Base-by-base conservation (phyloP, 495 filamentous ascomycete species). In the Penicillium subrubescens region DNA sequence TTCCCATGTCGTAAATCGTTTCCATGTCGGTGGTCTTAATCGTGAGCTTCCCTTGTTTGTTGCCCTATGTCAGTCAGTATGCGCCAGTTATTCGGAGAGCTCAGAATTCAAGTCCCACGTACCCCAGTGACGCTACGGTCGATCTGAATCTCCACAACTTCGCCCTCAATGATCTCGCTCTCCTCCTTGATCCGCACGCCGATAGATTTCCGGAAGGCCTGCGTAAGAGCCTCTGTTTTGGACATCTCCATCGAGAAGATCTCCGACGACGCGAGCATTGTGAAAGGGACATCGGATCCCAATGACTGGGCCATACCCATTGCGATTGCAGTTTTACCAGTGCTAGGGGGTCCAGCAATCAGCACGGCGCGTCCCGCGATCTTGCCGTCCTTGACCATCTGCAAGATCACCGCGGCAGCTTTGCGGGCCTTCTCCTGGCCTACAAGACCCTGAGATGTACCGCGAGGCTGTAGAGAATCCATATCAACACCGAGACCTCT, bases 1-100 rank as follows among this genome's bases (percentile, higher is more conserved):
- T 93, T 44, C 95, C 95, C 92, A 99, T 95, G 68, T 99, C 95
- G 83, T 97, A 99, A 68, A 98, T 92, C 21, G 95, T 97, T 79
- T 99, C 95, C 95, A 99, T 99, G 73, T 99, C 96, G 68, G 94
- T 97, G 21, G 95, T 99, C 77, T 98, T 99, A 78, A 99, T 97
- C 10, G 95, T 99, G 66, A 99, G 90, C 77, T 98, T 99, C 68
- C 95, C 95, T 84, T 97, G 94, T 83, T 97, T 97, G 75, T 92
- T 93, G 65, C 85, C 86, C 88, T 91, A 57, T 31, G 64, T 21
- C 29, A 37, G 67, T 79, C 43, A 79, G 72, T 27, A 60, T 35
- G 29, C 15, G 57, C 57, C 41, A 53, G 57, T 46, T 58, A 46
- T 46, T 27, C 44, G 27, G 27, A 11, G 21, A 25, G 2, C 12